phyloP scores from a whole-genome alignment of 768 basidiomycete genomes.

The Galerina sulciceps region DNA sequence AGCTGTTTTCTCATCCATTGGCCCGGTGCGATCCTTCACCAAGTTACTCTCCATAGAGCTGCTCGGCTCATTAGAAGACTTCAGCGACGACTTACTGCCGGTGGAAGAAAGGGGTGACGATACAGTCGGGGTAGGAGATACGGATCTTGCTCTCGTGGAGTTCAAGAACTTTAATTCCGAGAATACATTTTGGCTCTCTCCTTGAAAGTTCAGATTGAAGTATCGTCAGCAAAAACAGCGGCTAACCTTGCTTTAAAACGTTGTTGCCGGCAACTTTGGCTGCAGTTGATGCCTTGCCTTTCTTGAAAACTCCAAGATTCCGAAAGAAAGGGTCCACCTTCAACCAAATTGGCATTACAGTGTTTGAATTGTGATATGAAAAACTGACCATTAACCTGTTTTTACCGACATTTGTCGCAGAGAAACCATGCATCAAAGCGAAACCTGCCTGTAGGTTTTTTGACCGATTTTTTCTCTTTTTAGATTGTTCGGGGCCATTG shows the following conservation, averaged over 20 bases:
- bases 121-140: slow-evolving; percentile 1
- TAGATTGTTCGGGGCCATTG: neutral
- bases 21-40: neutral
- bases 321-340: slow-evolving; percentile 47
- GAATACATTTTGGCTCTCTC: slow-evolving; percentile 30
- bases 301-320: slow-evolving; percentile 61
- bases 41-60: neutral
- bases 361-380: neutral
- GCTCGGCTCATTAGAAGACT: neutral
- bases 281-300: slow-evolving; percentile 63
- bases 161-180: slow-evolving; percentile 54
- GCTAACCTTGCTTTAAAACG: slow-evolving; percentile 30
- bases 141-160: slow-evolving; percentile 14
- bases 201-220: neutral
- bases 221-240: neutral
- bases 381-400: slow-evolving; percentile 62
- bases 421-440: slow-evolving; percentile 71
- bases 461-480: slow-evolving; percentile 6
- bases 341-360: neutral
- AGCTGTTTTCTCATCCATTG: neutral
- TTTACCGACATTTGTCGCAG: slow-evolving; percentile 63
- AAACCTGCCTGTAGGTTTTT: slow-evolving; percentile 51
- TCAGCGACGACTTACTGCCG: neutral
- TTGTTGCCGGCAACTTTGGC: slow-evolving; percentile 26
- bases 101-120: slow-evolving; percentile 5